Base-by-base conservation (phyloP, 352 stramenopile genomes). In the Phytophthora chlamydospora region DNA sequence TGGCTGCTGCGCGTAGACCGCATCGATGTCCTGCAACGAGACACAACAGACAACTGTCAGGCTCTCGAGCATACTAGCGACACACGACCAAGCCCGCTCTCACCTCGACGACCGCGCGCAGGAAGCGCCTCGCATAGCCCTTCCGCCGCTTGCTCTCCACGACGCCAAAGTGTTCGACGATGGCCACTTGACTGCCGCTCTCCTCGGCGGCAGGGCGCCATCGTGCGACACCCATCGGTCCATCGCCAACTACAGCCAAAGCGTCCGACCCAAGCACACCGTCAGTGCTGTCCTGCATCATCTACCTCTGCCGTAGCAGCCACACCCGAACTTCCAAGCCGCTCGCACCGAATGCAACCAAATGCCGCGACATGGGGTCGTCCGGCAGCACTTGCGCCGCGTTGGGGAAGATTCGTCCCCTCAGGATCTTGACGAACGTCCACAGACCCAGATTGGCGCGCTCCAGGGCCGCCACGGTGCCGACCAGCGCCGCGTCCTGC, bases 101-200 rank as follows among this genome's bases (percentile, higher is more conserved):
- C 62, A 87, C 79, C 72, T 89, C 60, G n/a, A 91, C 36, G 29
- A 88, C 56, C 14, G 69, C 58, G 42, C 68, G 59, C 11, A 93
- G 68, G 21, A 89, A 69, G 43, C 78, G 66, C 19, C 59, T 83
- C 35, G 72, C 84, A 40, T 83, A 79, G 52, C 80, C 80, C 29
- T 75, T 72, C 10, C 71, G 52, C 21, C 80, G 77, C 56, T 90
- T 90, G 21, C 54, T 54, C 29, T 76, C 69, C 7, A 89, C 48
- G 12, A 91, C 63, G 27, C 84, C 82, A 34, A 93, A 58, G 11
- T 83, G 62, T 51, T 91, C 80, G 49, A 93, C 80, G 16, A 76
- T 65, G 9, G 73, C 78, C 33, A 84, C 70, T 32, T 72, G 57
- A 1, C 57, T 72, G 24, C 67, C 75, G 12, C 57, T 74, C n/a